Evolutionary conservation across 2,329 filamentous ascomycete genomes (phyloP).

Genomic region (Tothia fuscella): DNA sequence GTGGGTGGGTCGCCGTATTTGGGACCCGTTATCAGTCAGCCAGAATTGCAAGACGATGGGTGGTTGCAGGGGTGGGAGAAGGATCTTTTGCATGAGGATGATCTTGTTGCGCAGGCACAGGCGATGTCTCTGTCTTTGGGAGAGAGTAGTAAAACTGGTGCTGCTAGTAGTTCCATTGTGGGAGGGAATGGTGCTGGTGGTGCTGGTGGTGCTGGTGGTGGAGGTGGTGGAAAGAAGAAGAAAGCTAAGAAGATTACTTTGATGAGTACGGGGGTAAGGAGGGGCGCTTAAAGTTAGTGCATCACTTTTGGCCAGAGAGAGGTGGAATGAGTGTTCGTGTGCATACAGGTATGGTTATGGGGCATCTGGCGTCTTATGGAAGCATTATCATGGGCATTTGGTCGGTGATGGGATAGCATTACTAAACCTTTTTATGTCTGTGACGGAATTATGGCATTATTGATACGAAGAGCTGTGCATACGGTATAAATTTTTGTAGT

Average conservation of each 20-base stretch:
- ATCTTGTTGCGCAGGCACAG: conserved; percentile 39
- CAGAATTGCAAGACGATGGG: conserved; percentile 52
- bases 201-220: conserved; percentile 23
- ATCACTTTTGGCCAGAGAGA: too few species aligned
- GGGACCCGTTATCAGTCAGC: conserved; percentile 24
- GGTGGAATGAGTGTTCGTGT: too few species aligned
- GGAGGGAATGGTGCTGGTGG: too few species aligned
- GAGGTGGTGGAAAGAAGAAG: conserved; percentile 43
- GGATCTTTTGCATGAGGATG: conserved; percentile 56
- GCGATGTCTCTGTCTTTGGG: conserved; percentile 24
- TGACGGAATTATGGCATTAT: too few species aligned
- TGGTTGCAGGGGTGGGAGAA: conserved; percentile 80
- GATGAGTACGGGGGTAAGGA: conserved; percentile 52
- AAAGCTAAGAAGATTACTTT: conserved; percentile 57
- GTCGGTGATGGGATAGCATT: too few species aligned
- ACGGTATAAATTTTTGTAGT: too few species aligned
- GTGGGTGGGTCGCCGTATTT: conserved; percentile 45
- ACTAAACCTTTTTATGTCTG: too few species aligned
- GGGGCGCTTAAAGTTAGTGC: conserved; percentile 39
- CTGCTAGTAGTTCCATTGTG: conserved; percentile 12
- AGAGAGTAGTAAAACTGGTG: conserved; percentile 15
- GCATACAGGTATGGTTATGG: too few species aligned
- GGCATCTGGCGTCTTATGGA: too few species aligned
- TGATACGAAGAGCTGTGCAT: too few species aligned
- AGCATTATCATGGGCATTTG: too few species aligned